Evolutionary conservation across 768 basidiomycete genomes (phyloP), one percentile per base, ranked within the genome.

Genomic region (Tylopilus sp.): DNA sequence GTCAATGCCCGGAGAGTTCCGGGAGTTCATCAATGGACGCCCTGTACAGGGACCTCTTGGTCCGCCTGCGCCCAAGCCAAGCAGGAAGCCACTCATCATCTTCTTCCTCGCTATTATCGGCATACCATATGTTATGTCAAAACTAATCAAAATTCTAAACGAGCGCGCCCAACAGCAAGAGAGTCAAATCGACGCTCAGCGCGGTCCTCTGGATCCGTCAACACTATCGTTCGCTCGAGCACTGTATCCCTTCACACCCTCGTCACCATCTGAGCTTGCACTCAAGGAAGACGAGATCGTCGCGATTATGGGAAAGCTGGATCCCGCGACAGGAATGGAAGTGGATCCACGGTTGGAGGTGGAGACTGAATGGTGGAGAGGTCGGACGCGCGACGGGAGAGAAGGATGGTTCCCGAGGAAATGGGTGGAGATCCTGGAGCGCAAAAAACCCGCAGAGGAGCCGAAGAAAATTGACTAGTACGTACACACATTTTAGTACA

Each of bases 21-120:
- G 78, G 50, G 83, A 86, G 25, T 94, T 93, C 65, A 65, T 91
- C 60, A 80, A 79, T 33, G 86, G 86, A 1, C 71, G 76, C 44
- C 81, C 82, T 0, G 75, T 83, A 3, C 80, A 78, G 40, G 77
- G 77, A 0, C 79, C 79, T 11, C 52, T 33, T 25, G 67, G 64
- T 33, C 59, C 68, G 2, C 59, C 73, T 4, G 57, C 66, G 41
- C 82, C 83, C 2, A 86, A 82, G 63, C 79, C 90, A 6, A 87
- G 82, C 71, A 88, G 83, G 68, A 98, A 97, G 67, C 97, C 97
- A 0, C 76, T 98, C 41, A 73, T 98, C 66, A 75, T 98, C 56
- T 98, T 99, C 79, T 79, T 99, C 58, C 81, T 98, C 51, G 92
- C 95, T 23, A 83, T 97, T 50, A 78, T 98, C 62, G 97, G 97